A percentile compares a stretch with the other conserved stretches of the same genome.
Conservation (phyloP, 108 stramenopile species). For the Fistulifera pelliculosa region DNA sequence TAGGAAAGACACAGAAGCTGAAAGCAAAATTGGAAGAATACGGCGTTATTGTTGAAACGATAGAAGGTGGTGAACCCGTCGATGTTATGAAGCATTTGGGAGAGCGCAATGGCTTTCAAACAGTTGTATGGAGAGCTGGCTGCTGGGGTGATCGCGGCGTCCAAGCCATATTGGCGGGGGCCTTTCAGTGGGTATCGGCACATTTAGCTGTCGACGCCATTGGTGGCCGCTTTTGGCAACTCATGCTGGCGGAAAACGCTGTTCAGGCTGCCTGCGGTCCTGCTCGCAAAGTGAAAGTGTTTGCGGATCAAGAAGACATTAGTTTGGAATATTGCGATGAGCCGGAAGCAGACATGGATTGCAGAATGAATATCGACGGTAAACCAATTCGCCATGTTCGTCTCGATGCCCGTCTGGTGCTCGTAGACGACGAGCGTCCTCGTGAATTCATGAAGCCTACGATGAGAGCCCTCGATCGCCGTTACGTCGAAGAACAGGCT, state of each 20-base stretch:
- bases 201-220: conserved; percentile 80
- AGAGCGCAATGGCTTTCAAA: conserved; percentile 54
- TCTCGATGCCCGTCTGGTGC: conserved; percentile 59
- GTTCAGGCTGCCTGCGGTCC: conserved; percentile 81
- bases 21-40: conserved; percentile 40
- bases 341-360: conserved; percentile 65
- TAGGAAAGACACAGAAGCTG: conserved; percentile 47
- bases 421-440: conserved; percentile 50
- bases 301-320: conserved; percentile 72
- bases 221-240: conserved; percentile 85
- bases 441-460: conserved; percentile 40
- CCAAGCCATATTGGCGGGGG: conserved; percentile 63
- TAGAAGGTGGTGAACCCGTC: conserved; percentile 63
- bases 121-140: conserved; percentile 82
- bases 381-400: conserved; percentile 77
- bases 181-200: conserved; percentile 80
- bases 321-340: conserved; percentile 78
- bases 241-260: conserved; percentile 80
- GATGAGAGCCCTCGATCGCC: conserved; percentile 41
- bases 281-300: conserved; percentile 70
- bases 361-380: conserved; percentile 62
- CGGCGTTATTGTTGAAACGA: conserved; percentile 62
- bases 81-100: conserved; percentile 85
- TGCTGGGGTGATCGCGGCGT: conserved; percentile 73
- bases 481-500: conserved; percentile 56